A percentile compares a stretch with the other conserved stretches of the same genome.
These are phyloP conservation scores for Echria macrotheca DNA, from an alignment of 495 filamentous ascomycete species.

Conservation along the genomic window DNA sequence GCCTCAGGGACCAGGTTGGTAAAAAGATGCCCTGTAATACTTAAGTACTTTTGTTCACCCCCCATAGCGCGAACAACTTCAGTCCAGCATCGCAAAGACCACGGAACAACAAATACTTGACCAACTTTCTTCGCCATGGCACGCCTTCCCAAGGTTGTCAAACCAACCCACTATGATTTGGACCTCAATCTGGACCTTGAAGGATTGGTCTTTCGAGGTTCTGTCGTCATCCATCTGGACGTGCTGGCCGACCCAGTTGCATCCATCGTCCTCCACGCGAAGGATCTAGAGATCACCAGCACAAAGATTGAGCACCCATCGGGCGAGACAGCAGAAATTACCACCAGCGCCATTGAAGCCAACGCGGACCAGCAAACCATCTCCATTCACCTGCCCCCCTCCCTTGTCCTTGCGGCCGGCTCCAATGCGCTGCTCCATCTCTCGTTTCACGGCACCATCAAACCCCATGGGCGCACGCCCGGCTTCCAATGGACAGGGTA, in stretches of 20 bases:
- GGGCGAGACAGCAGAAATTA: neutral
- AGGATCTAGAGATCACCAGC: neutral
- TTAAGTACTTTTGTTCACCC: too few relatives aligned
- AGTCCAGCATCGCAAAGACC: too few relatives aligned
- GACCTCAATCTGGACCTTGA: neutral
- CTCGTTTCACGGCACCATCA: neutral
- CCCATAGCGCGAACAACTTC: too few relatives aligned
- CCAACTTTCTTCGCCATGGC: neutral
- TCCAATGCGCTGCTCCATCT: neutral
- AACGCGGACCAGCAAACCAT: neutral
- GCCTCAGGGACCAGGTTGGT: too few relatives aligned
- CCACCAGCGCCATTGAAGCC: neutral
- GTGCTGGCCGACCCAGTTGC: neutral
- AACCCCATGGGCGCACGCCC: neutral
- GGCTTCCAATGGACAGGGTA: neutral
- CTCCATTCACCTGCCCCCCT: neutral
- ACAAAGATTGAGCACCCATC: neutral
- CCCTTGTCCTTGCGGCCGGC: neutral
- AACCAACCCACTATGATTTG: neutral
- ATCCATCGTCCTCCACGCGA: neutral
- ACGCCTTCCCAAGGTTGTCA: neutral
- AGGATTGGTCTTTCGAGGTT: neutral
- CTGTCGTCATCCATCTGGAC: neutral
- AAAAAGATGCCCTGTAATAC: too few relatives aligned
- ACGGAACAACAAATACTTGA: too few relatives aligned